Percentiles rank a stretch among this genome's conserved stretches.
phyloP scores from a whole-genome alignment of 805 yeast species.

The Saccharomyces jurei region DNA sequence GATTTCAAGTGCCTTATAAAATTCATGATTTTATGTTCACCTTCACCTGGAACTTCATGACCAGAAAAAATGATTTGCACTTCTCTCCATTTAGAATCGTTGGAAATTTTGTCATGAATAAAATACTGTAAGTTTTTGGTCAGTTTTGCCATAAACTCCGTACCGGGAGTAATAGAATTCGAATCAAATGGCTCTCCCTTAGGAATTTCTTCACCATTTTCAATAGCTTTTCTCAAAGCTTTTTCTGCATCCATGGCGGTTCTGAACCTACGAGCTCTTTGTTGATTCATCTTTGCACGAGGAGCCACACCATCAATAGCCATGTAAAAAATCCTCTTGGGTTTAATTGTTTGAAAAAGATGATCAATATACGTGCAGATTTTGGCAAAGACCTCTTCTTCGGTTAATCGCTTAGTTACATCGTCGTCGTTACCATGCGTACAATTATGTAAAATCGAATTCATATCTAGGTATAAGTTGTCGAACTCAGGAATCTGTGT shows the following conservation, averaged over 20 bases:
- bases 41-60: conserved; percentile 97
- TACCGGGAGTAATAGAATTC: conserved; percentile 92
- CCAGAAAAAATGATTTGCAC: conserved; percentile 76
- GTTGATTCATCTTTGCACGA: conserved; percentile 97
- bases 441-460: conserved; percentile 88
- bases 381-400: conserved; percentile 87
- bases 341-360: conserved; percentile 77
- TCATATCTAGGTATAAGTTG: conserved; percentile 93
- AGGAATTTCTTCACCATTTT: conserved; percentile 66
- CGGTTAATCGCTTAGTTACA: conserved; percentile 59
- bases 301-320: conserved; percentile 99
- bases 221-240: conserved; percentile 62
- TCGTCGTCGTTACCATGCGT: conserved; percentile 74
- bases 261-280: conserved; percentile 89
- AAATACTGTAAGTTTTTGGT: conserved; percentile 77
- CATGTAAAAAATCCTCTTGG: conserved; percentile 82
- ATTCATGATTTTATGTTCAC: conserved; percentile 96
- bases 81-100: conserved; percentile 80
- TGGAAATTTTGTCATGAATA: conserved; percentile 78
- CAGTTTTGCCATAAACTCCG: conserved; percentile 88
- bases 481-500: conserved; percentile 88
- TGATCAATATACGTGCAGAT: conserved; percentile 93
- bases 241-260: conserved; percentile 90
- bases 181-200: conserved; percentile 79
- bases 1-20: conserved; percentile 73